Evolutionary conservation across 2,329 filamentous ascomycete genomes (phyloP).

Genomic region (Blumeria graminis): DNA sequence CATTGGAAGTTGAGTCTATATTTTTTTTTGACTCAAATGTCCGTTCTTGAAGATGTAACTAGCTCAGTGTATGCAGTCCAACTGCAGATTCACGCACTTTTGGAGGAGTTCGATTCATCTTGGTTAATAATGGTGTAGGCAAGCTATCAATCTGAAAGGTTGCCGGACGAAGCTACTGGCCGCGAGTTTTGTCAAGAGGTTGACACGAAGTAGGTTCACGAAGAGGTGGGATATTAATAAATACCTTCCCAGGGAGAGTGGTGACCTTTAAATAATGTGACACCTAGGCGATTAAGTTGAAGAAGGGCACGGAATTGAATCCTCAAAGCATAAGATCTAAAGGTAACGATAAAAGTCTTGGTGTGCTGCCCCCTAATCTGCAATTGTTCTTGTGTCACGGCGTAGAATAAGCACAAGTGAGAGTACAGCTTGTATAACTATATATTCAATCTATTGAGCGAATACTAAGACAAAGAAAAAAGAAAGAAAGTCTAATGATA

Average conservation of each 20-base stretch:
- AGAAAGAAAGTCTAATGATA: no score
- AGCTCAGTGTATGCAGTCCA: not conserved
- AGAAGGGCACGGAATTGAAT: not conserved
- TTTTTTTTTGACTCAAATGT: not conserved
- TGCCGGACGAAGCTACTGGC: not conserved
- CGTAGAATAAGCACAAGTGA: no score
- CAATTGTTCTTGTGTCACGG: no score
- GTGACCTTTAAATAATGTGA: not conserved
- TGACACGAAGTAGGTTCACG: not conserved
- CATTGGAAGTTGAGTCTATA: not conserved
- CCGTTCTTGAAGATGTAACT: not conserved
- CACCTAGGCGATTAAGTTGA: not conserved
- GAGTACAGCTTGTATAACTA: no score
- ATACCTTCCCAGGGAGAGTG: not conserved
- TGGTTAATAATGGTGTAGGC: not conserved
- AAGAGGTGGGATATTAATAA: not conserved
- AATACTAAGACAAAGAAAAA: no score
- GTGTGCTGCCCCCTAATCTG: no score
- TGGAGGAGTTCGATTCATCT: not conserved
- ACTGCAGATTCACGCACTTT: not conserved
- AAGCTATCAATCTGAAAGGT: not conserved
- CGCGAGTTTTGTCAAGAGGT: not conserved
- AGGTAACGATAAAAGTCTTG: no score
- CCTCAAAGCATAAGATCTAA: no score
- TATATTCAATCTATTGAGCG: no score